Conservation (phyloP, 495 filamentous ascomycete species). For the Penicillium tannophilum region DNA sequence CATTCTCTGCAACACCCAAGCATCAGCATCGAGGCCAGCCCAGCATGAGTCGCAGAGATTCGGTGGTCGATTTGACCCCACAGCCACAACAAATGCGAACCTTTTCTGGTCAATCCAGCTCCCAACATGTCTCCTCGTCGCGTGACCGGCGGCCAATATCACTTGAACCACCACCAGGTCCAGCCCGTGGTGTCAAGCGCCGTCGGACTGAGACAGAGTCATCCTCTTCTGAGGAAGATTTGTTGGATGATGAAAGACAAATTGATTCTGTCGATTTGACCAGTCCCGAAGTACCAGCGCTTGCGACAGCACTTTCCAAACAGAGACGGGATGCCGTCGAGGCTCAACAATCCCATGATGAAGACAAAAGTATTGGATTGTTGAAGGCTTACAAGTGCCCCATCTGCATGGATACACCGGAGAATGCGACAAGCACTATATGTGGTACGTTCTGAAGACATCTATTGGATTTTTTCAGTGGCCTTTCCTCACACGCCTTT, state of each 20-base stretch:
- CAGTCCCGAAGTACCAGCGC: conserved; percentile 40
- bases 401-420: conserved; percentile 23
- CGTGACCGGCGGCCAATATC: background rate
- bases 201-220: conserved; percentile 5
- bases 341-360: conserved; percentile 30
- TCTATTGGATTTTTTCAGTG: background rate
- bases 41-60: conserved; percentile 20
- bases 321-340: conserved; percentile 49
- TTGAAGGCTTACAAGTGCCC: conserved; percentile 22
- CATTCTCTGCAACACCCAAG: background rate
- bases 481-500: background rate
- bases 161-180: background rate
- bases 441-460: conserved; percentile 18
- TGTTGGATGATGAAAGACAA: background rate
- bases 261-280: conserved; percentile 24
- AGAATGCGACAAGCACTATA: conserved; percentile 21
- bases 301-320: conserved; percentile 47
- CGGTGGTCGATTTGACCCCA: conserved; percentile 23
- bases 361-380: conserved; percentile 4
- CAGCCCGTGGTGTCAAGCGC: conserved; percentile 23
- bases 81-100: background rate
- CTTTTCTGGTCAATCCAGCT: background rate
- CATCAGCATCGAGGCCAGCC: background rate
- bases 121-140: background rate
- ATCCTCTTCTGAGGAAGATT: background rate